These are phyloP conservation scores for Solanum etuberosum DNA, from an alignment of 257 asterid genomes.

Conservation along the genomic window DNA sequence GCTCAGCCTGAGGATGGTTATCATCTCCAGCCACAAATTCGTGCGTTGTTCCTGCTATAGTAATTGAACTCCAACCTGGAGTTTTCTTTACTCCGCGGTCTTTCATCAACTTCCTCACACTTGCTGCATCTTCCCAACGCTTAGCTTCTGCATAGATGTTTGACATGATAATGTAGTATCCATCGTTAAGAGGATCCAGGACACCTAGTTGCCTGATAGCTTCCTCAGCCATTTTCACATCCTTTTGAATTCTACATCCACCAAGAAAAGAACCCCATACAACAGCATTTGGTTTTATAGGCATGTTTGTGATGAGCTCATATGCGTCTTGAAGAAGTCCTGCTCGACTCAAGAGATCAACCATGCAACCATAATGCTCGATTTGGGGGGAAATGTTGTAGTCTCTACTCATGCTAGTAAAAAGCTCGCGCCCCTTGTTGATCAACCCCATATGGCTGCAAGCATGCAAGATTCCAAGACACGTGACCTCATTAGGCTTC, in stretches of 20 bases:
- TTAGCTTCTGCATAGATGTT: constrained; percentile 38
- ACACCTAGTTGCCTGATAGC: constrained; percentile 28
- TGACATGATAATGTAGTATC: constrained; percentile 46
- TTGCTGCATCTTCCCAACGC: constrained; percentile 38
- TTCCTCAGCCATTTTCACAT: constrained; percentile 47
- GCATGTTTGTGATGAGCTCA: constrained; percentile 37
- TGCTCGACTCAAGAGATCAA: constrained; percentile 57
- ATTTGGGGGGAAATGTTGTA: constrained; percentile 33
- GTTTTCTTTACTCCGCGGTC: constrained; percentile 40
- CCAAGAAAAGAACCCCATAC: constrained; percentile 77
- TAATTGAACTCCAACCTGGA: constrained; percentile 35
- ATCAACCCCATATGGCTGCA: constrained; percentile 63
- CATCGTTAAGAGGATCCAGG: constrained; percentile 44
- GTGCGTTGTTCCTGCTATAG: constrained; percentile 31
- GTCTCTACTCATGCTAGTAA: constrained; percentile 41
- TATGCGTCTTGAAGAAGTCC: constrained; percentile 55
- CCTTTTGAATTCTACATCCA: constrained; percentile 54
- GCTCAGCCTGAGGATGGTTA: constrained; percentile 35
- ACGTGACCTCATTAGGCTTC: constrained; percentile 53
- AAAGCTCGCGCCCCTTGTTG: constrained; percentile 33
- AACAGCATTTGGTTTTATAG: constrained; percentile 39
- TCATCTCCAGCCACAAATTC: constrained; percentile 70
- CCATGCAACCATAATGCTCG: constrained; percentile 78
- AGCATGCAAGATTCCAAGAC: constrained; percentile 52
- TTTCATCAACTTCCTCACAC: constrained; percentile 42